phyloP scores from a whole-genome alignment of 129 eudicot genomes.

The Flaveria brownii region DNA sequence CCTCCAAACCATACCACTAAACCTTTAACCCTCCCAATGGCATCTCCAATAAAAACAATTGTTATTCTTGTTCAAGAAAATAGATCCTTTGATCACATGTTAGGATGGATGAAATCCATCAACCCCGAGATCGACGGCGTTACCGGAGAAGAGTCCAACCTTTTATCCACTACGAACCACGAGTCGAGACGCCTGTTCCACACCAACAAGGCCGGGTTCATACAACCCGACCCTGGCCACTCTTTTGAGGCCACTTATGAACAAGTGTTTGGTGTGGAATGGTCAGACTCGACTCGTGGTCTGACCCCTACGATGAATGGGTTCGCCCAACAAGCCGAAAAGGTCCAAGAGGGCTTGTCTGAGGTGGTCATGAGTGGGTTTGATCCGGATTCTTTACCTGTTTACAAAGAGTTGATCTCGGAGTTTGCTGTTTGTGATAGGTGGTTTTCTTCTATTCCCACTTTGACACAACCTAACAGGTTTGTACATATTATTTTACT shows the following conservation, averaged over 20 bases:
- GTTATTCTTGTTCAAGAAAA: slow-evolving; percentile 69
- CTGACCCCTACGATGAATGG: slow-evolving; percentile 69
- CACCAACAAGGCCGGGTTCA: slow-evolving; percentile 51
- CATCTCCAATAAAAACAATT: slow-evolving; percentile 59
- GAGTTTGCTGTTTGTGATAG: slow-evolving; percentile 85
- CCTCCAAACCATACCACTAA: slow-evolving; percentile 3
- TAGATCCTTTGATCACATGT: slow-evolving; percentile 63
- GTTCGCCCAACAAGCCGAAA: slow-evolving; percentile 80
- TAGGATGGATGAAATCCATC: slow-evolving; percentile 67
- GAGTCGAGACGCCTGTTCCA: slow-evolving; percentile 45
- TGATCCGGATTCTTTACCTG: slow-evolving; percentile 72
- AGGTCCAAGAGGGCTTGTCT: slow-evolving; percentile 55
- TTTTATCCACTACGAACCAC: slow-evolving; percentile 42
- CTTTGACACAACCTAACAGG: slow-evolving; percentile 88
- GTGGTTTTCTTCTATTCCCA: slow-evolving; percentile 83
- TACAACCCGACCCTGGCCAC: slow-evolving; percentile 94
- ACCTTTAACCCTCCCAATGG: slow-evolving; percentile 24
- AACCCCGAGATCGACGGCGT: slow-evolving; percentile 57
- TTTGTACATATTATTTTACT: background rate
- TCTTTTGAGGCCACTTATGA: slow-evolving; percentile 68
- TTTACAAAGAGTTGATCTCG: slow-evolving; percentile 62
- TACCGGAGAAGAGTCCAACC: slow-evolving; percentile 56
- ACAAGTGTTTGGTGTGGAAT: slow-evolving; percentile 67
- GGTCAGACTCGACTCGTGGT: slow-evolving; percentile 33
- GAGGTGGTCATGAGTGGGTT: slow-evolving; percentile 81